Evolutionary conservation across 495 filamentous ascomycete species (phyloP), one percentile per base, ranked within the genome.

Genomic region (Aspergillus coremiiformis): DNA sequence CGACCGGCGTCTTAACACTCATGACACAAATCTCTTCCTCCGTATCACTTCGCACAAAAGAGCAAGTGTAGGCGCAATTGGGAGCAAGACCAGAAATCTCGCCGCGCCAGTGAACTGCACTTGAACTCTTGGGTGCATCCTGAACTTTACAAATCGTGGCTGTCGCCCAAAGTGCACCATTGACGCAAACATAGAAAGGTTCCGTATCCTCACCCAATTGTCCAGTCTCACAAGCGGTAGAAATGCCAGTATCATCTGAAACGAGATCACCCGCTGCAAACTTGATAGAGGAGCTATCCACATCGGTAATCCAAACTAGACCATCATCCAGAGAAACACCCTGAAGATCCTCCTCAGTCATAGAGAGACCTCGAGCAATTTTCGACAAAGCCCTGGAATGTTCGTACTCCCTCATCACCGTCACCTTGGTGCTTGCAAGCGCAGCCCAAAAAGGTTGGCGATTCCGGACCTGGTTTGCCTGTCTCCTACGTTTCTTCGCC

Each of bases 371-470:
- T 52, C 65, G 86, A 78, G 47, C 77, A 73, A 53, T 86, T 84
- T 74, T 95, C 75, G 83, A 83, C 41, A 86, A 75, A 30, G 85
- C 82, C 65, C 89, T 84, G 49, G 86, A 87, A 68, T 91, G 81
- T 63, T 95, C 90, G 64, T 90, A 91, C 73, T 95, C 90, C 62
- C 93, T 90, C 62, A 91, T 82, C 61, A 95, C 85, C 39, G 90
- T 91, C 58, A 95, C 90, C 69, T 95, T 96, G 49, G 88, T 94
- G 66, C 88, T 93, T 23, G 91, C 91, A 53, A 95, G 80, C 10
- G 90, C 91, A 47, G 91, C 89, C 91, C 91, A 96, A 48, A 96
- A 82, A 39, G 91, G 91, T 72, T 96, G 91, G 50, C 86, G 82
- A 60, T 87, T 90, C 64, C 90, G 76, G 47, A 95, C 89, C 66